Base-by-base conservation (phyloP, 176 grass and related monocot species). In the Miscanthus lutarioriparius region DNA sequence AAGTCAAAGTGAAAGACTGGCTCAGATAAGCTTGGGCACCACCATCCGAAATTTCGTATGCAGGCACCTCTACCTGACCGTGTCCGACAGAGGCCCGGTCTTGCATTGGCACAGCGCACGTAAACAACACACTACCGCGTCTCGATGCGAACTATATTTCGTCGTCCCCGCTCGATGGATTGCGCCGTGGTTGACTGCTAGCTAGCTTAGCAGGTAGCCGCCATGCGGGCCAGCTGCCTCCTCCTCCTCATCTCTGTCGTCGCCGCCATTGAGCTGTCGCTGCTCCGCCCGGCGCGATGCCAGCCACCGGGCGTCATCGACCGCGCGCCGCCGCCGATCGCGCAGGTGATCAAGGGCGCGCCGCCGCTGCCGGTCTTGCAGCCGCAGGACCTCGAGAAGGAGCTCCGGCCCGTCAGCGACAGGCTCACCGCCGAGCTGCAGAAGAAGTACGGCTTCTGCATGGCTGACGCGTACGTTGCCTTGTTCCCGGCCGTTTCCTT, bases 391-490 rank as follows among this genome's bases (percentile, higher is more conserved):
- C 51, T 79, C 8, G 0, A 15, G 5, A 0, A 11, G 23, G 39
- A 67, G n/a, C 19, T 89, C 25, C 1, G 2, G 0, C 25, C 45
- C 26, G 26, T 94, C 73, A 48, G 9, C 84, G 20, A 2, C 22
- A 8, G 7, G 30, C 67, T 94, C 65, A 75, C 43, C 39, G 81
- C 7, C 11, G 23, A 70, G 53, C 56, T 91, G 77, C 49, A 67
- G 80, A 36, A 48, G 38, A 83, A 86, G 47, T 91, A 76, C 66
- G 61, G 81, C 8, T 91, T 87, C 87, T 94, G 92, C 89, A 64
- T 91, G 17, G 62, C 38, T 7, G 35, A 82, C 80, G 72, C 15
- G 92, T 94, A 87, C 15, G 89, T 81, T 27, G 5, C 3, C 43
- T 53, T 2, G 44, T 27, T 19, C n/a, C 20, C n/a, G n/a, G n/a